A percentile compares a stretch with the other conserved stretches of the same genome.
Conservation (phyloP, 192 early-diverging fungal species). For the Backusella morwellensis region DNA sequence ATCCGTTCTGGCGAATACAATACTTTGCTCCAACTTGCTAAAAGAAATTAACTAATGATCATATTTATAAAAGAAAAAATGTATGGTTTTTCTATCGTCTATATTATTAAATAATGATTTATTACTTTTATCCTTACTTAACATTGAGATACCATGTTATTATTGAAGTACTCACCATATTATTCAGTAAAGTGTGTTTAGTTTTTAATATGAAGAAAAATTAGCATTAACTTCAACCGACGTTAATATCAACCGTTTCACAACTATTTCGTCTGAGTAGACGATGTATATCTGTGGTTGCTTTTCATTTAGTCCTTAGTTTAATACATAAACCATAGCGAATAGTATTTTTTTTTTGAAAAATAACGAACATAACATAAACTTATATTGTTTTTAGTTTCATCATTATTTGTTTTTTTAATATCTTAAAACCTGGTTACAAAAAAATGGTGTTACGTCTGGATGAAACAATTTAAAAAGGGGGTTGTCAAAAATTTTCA, state of each 20-base stretch:
- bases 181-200: too few species aligned
- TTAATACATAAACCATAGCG: not conserved
- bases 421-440: not conserved
- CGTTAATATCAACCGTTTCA: too few species aligned
- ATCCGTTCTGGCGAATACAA: too few species aligned
- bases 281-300: too few species aligned
- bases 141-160: too few species aligned
- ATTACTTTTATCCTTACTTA: not conserved
- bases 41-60: too few species aligned
- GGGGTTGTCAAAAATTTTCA: not conserved
- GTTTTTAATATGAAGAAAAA: too few species aligned
- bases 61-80: not conserved
- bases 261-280: too few species aligned
- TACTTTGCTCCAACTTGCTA: not conserved
- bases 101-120: not conserved
- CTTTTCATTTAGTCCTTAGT: not conserved
- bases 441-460: not conserved
- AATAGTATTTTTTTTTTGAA: not conserved
- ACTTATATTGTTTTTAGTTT: not conserved
- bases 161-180: too few species aligned
- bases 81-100: not conserved
- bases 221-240: too few species aligned
- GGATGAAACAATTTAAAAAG: not conserved
- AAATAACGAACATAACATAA: not conserved
- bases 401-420: not conserved